Evolutionary conservation across 2,329 filamentous ascomycete species (phyloP), one percentile per base, ranked within the genome.

Genomic region (Colletotrichum camelliae): DNA sequence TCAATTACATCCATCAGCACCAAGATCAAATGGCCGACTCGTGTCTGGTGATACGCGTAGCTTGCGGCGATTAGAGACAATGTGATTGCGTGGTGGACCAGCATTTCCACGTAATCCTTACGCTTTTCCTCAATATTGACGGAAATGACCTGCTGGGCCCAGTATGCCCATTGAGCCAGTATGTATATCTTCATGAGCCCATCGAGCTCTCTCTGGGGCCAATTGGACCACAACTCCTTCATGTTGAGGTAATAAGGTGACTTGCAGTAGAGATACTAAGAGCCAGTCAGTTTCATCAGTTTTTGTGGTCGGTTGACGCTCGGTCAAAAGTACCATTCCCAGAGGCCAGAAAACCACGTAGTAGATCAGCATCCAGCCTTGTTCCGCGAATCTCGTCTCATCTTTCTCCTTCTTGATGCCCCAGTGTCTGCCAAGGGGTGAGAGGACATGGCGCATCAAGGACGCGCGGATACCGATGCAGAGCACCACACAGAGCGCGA

Each of bases 131-230:
- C 69, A 7, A 67, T 72, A 8, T 72, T 72, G 21, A 72, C 69
- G 2, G 69, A 72, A 27, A 72, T 37, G 43, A 72, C 69, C 33
- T 72, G 69, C 69, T 72, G 69, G 15, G 16, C 69, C 69, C 69
- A 72, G 24, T 67, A 72, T 13, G 69, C 69, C 69, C 62, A 72
- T 10, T 72, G 62, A 7, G 33, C 18, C 62, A 72, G 31, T 48
- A 72, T n/a, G 31, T 72, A 72, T 12, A 10, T 43, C 69, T 72
- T 72, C 69, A 72, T 72, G 5, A 37, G n/a, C 9, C 69, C 69
- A 29, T n/a, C 69, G n/a, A 72, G 69, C 12, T 67, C 69, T 27
- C 62, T 57, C 18, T 43, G 39, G n/a, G 39, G 39, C 39, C 39
- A 43, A 5, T 43, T 43, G 18, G 39, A n/a, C 39, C 39, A 43